Evolutionary conservation across 2,329 filamentous ascomycete species (phyloP).

Genomic region (Cercospora sp.): DNA sequence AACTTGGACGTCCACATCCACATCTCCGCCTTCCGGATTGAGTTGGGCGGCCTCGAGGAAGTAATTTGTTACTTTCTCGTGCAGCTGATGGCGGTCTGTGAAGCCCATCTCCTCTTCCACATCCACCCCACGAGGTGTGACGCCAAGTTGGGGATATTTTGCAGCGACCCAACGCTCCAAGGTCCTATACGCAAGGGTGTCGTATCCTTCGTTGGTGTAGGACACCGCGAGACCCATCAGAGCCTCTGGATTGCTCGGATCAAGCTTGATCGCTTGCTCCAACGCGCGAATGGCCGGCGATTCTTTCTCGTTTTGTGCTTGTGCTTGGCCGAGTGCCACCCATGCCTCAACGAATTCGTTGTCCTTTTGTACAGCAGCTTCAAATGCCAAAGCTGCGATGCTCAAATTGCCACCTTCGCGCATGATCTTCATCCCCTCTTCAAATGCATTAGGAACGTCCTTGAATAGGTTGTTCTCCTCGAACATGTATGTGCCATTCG

Average conservation of each 20-base stretch:
- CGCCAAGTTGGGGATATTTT: slow-evolving; percentile 83
- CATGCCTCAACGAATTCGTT: slow-evolving; percentile 87
- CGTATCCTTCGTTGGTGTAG: slow-evolving; percentile 98
- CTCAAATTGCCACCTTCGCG: slow-evolving; percentile 91
- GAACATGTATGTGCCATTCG: slow-evolving; percentile 83
- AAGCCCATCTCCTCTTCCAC: slow-evolving; percentile 74
- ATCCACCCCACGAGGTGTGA: slow-evolving; percentile 68
- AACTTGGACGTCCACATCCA: slow-evolving; percentile 98
- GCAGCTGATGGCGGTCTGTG: slow-evolving; percentile 85
- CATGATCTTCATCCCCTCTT: slow-evolving; percentile 91
- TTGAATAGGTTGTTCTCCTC: slow-evolving; percentile 92
- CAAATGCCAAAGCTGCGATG: slow-evolving; percentile 88
- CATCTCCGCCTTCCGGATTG: slow-evolving; percentile 86
- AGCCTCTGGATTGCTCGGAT: slow-evolving; percentile 81
- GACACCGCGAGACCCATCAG: slow-evolving; percentile 95
- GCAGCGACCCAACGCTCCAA: slow-evolving; percentile 95
- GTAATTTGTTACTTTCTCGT: slow-evolving; percentile 83
- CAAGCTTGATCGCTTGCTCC: slow-evolving; percentile 84
- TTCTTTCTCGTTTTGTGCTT: slow-evolving; percentile 99
- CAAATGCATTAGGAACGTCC: slow-evolving; percentile 78
- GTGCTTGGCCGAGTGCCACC: slow-evolving; percentile 86
- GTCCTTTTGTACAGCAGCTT: slow-evolving; percentile 90
- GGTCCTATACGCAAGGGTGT: slow-evolving; percentile 93
- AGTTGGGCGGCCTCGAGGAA: slow-evolving; percentile 93
- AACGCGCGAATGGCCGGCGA: slow-evolving; percentile 90